Percentiles rank a stretch among this genome's conserved stretches.
phyloP scores from a whole-genome alignment of 2,329 filamentous ascomycete species.

The Aspergillus costaricaensis region DNA sequence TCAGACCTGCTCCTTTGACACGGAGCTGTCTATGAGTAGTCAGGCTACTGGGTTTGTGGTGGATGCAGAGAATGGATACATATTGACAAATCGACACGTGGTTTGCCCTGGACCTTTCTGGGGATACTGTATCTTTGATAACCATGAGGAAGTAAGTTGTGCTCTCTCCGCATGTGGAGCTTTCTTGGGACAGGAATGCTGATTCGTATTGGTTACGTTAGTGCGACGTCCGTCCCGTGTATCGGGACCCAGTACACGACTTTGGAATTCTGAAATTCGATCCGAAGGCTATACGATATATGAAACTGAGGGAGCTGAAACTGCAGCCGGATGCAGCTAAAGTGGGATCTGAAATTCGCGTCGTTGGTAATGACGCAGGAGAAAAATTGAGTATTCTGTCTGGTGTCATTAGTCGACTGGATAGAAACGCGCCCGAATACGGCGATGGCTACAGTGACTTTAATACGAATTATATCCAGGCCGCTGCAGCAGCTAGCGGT shows the following conservation, averaged over 20 bases:
- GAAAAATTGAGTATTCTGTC: slow-evolving; percentile 98
- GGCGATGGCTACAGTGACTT: slow-evolving; percentile 98
- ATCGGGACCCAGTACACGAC: slow-evolving; percentile 97
- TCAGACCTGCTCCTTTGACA: slow-evolving; percentile 96
- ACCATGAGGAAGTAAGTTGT: slow-evolving; percentile 73
- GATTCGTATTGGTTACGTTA: slow-evolving; percentile 44
- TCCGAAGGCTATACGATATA: slow-evolving; percentile 94
- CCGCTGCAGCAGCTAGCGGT: slow-evolving; percentile 92
- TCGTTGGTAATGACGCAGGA: slow-evolving; percentile 97
- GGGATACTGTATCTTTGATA: slow-evolving; percentile 98
- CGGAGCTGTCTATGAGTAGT: slow-evolving; percentile 88
- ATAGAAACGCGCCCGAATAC: slow-evolving; percentile 96
- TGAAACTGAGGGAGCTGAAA: slow-evolving; percentile 78
- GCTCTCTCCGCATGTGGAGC: not conserved
- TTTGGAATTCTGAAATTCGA: slow-evolving; percentile 97
- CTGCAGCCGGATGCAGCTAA: slow-evolving; percentile 80
- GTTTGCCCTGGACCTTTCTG: slow-evolving; percentile 95
- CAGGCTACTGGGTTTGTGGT: slow-evolving; percentile 98
- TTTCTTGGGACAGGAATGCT: not conserved
- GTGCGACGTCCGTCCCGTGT: slow-evolving; percentile 93
- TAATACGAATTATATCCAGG: slow-evolving; percentile 95
- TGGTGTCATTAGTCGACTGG: slow-evolving; percentile 92
- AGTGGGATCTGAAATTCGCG: slow-evolving; percentile 91
- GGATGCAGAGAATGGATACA: slow-evolving; percentile 87
- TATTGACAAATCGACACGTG: slow-evolving; percentile 87